Evolutionary conservation across 164 flowering plant genomes (phyloP).

Genomic region (Akebia trifoliata): DNA sequence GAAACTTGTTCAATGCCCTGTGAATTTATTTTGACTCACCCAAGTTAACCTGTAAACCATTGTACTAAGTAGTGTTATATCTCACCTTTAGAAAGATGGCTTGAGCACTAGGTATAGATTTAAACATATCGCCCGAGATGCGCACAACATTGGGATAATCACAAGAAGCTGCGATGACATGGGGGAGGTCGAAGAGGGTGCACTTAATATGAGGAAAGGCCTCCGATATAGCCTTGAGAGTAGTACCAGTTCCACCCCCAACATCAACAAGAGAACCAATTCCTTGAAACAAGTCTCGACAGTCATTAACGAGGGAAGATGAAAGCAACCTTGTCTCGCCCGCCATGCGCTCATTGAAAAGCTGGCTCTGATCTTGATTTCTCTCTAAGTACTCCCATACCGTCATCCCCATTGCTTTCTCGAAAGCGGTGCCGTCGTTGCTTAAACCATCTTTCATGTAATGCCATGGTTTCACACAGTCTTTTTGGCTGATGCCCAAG

Average conservation of each 20-base stretch:
- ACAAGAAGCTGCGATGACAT: constrained; percentile 20
- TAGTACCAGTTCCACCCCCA: constrained; percentile 18
- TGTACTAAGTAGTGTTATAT: too few species aligned
- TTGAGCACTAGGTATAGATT: constrained; percentile 28
- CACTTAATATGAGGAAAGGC: constrained; percentile 12
- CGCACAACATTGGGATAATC: constrained; percentile 12
- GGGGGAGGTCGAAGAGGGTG: constrained; percentile 24
- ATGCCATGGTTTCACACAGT: constrained; percentile 14
- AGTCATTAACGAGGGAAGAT: constrained; percentile 1
- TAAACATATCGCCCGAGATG: constrained; percentile 33
- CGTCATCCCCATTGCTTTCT: constrained; percentile 7
- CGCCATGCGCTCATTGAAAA: constrained; percentile 15
- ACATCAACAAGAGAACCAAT: constrained; percentile 13
- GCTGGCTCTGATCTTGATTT: constrained; percentile 6
- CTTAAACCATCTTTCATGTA: constrained; percentile 5
- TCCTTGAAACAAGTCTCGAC: constrained; percentile 5
- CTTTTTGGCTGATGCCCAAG: constrained; percentile 13
- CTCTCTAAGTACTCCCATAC: constrained; percentile 9
- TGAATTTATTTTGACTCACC: too few species aligned
- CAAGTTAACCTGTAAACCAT: too few species aligned
- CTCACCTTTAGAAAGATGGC: constrained; percentile 35
- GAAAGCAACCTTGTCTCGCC: constrained; percentile 11
- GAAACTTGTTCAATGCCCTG: too few species aligned
- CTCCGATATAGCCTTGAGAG: constrained; percentile 9
- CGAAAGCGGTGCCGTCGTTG: constrained; percentile 7